phyloP scores from a whole-genome alignment of 2,329 filamentous ascomycete genomes.

The Samsoniella hepiali region DNA sequence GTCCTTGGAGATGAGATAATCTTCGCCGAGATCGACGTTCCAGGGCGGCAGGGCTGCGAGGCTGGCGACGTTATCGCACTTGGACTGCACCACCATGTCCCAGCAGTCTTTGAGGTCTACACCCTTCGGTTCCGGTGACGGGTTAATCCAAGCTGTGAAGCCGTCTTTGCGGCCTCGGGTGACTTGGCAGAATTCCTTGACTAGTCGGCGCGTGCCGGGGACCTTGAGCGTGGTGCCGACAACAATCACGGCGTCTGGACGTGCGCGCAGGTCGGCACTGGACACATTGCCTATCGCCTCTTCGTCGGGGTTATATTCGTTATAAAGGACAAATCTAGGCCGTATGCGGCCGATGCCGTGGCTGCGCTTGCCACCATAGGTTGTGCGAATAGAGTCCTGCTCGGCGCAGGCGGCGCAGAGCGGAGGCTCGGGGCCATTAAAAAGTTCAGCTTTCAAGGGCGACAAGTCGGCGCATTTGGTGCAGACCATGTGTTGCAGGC shows the following conservation, averaged over 20 bases:
- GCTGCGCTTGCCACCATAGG: constrained; percentile 77
- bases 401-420: constrained; percentile 72
- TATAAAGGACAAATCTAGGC: constrained; percentile 94
- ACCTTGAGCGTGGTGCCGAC: constrained; percentile 96
- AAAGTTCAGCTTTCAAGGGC: constrained; percentile 73
- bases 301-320: constrained; percentile 93
- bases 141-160: constrained; percentile 91
- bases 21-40: constrained; percentile 52
- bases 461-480: constrained; percentile 81
- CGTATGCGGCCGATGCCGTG: constrained; percentile 88
- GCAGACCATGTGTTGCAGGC: constrained; percentile 93
- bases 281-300: constrained; percentile 94
- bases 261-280: constrained; percentile 75
- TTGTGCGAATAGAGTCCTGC: constrained; percentile 72
- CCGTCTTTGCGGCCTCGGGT: constrained; percentile 81
- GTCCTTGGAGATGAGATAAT: constrained; percentile 45
- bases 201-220: constrained; percentile 83
- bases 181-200: constrained; percentile 84
- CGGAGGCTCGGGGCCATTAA: constrained; percentile 80
- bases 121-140: constrained; percentile 76
- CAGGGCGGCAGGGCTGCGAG: constrained; percentile 62
- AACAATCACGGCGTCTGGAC: constrained; percentile 89
- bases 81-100: constrained; percentile 84
- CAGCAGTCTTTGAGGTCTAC: constrained; percentile 88
- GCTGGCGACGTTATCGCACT: constrained; percentile 82